Base-by-base conservation (phyloP, 2,329 filamentous ascomycete genomes). In the Byssochlamys sp. region DNA sequence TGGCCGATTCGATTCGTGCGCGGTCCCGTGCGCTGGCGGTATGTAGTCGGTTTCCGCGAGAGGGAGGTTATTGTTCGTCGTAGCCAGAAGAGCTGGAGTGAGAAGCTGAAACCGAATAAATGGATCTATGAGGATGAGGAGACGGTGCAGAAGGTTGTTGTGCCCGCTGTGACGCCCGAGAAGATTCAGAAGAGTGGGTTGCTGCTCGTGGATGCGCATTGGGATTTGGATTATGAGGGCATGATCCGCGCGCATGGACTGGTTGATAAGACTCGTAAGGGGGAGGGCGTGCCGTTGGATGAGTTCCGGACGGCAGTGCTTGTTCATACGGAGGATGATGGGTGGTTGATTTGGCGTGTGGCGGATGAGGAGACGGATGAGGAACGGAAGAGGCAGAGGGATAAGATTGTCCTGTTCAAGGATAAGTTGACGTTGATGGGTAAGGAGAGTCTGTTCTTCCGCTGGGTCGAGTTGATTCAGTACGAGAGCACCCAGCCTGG, bases 381-480 rank as follows among this genome's bases (percentile, higher is more conserved):
- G 39, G 39, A 19, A 7, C 14, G n/a, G 39, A 45, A 45, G 39
- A n/a, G 5, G 33, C 71, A 75, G 54, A 67, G 73, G 2, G 82
- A 85, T 61, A 90, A 94, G 73, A 86, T 96, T 7, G 83, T 94
- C 61, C 81, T 82, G 2, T 95, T 96, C 71, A 86, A 89, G 65
- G 87, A 94, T 50, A 84, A 85, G 24, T 79, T 96, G 64, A 80
- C 82, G 1, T 80, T 80, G 2, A 79, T 94, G 72, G 90, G 88
- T 50, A 95, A 96, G 74, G 91, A 96, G 71, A 85, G 88, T 62
- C 72, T 96, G 55, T 96, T 96, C 76, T 96, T 89, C 76, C 84
- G 87, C 57, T 96, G 91, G 90, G 89, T 96, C 53, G 91, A 96
- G 76, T 82, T 95, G 68, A 85, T 96, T 54, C 91, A 96, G 74